phyloP scores from a whole-genome alignment of 805 yeast species.

The Huiozyma naganishii region DNA sequence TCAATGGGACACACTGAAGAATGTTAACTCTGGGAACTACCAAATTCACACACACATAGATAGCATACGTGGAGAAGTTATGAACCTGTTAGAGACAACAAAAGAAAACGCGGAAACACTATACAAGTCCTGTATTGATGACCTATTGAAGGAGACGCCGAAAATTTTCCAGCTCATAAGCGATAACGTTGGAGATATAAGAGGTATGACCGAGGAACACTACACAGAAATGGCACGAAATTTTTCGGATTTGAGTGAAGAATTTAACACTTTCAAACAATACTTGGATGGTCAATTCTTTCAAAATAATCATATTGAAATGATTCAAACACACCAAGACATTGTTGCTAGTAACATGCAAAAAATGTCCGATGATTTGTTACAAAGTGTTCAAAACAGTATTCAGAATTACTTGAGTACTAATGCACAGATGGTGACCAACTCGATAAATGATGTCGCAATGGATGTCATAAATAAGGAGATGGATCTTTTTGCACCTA shows the following conservation, averaged over 20 bases:
- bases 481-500: constrained; percentile 21
- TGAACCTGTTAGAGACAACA: constrained; percentile 8
- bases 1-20: constrained; percentile 5
- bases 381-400: constrained; percentile 13
- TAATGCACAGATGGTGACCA: constrained; percentile 17
- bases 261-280: constrained; percentile 22
- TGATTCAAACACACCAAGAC: constrained; percentile 17
- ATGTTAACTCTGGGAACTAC: constrained; percentile 3
- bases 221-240: constrained; percentile 15
- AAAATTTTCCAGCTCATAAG: constrained; percentile 11
- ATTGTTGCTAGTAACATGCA: constrained; percentile 17
- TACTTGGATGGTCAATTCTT: constrained; percentile 23
- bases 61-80: constrained; percentile 12
- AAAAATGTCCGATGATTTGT: constrained; percentile 13
- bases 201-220: constrained; percentile 10
- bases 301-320: constrained; percentile 19
- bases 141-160: constrained; percentile 18
- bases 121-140: constrained; percentile 16
- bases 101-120: constrained; percentile 13
- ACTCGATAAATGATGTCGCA: constrained; percentile 20
- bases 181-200: constrained; percentile 13
- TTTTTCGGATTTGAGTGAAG: constrained; percentile 25
- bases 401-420: constrained; percentile 15
- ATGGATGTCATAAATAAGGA: constrained; percentile 23
- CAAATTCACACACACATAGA: constrained; percentile 13